Evolutionary conservation across 2,329 filamentous ascomycete species (phyloP).

Genomic region (Pseudocercospora pini-densiflorae): DNA sequence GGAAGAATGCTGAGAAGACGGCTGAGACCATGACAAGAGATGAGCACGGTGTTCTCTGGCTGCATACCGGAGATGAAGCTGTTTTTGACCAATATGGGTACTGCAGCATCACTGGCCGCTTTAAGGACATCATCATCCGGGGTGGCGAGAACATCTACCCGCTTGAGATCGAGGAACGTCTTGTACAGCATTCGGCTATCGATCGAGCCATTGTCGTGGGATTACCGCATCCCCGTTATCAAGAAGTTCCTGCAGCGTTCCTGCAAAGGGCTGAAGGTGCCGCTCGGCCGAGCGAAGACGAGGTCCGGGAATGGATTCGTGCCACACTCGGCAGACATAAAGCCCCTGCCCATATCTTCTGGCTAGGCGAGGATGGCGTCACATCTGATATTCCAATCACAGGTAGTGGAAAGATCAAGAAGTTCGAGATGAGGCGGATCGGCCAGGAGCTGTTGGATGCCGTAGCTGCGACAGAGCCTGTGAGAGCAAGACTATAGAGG

Average conservation of each 20-base stretch:
- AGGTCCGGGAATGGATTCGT: constrained; percentile 22
- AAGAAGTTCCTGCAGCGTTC: constrained; percentile 39
- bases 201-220: constrained; percentile 38
- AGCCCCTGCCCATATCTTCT: constrained; percentile 74
- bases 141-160: constrained; percentile 69
- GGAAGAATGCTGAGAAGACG: constrained; percentile 74
- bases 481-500: constrained; percentile 17
- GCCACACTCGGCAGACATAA: constrained; percentile 36
- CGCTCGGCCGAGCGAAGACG: constrained; percentile 12
- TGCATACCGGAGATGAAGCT: constrained; percentile 66
- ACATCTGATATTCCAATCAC: constrained; percentile 45
- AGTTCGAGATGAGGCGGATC: constrained; percentile 42
- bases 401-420: constrained; percentile 52
- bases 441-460: constrained; percentile 28
- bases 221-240: constrained; percentile 36
- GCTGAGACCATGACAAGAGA: constrained; percentile 68
- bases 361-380: constrained; percentile 62
- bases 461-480: neutral
- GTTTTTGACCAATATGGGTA: constrained; percentile 48
- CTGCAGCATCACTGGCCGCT: constrained; percentile 42
- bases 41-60: constrained; percentile 57
- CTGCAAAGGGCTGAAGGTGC: constrained; percentile 38
- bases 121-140: constrained; percentile 45
- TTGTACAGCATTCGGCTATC: constrained; percentile 34
- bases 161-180: constrained; percentile 38